These are phyloP conservation scores for Amylostereum areolatum DNA, from an alignment of 1,284 basidiomycete genomes.

Conservation along the genomic window DNA sequence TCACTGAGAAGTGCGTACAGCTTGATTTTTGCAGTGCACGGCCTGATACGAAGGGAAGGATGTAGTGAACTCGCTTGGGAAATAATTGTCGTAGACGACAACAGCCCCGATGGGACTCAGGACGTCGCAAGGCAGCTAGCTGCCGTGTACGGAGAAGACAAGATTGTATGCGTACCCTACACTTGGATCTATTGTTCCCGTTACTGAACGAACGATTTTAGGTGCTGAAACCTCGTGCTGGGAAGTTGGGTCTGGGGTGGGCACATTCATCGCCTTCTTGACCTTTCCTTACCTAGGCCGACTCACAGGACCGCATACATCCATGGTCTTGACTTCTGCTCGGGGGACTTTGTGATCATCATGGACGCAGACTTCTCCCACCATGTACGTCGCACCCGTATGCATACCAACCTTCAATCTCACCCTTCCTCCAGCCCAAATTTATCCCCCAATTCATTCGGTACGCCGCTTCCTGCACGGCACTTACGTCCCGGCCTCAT, in stretches of 20 bases:
- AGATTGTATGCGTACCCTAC: slow-evolving; percentile 45
- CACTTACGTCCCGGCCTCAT: not conserved
- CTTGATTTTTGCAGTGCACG: not conserved
- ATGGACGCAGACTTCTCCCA: slow-evolving; percentile 97
- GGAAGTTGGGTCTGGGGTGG: slow-evolving; percentile 85
- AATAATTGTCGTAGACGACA: slow-evolving; percentile 87
- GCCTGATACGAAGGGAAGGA: slow-evolving; percentile 8
- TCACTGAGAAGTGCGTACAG: slow-evolving; percentile 62
- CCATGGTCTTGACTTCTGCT: slow-evolving; percentile 82
- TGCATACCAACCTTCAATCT: not conserved
- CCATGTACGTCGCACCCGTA: slow-evolving; percentile 52
- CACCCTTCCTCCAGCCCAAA: slow-evolving; percentile 58
- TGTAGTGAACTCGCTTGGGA: slow-evolving; percentile 66
- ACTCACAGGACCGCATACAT: slow-evolving; percentile 79
- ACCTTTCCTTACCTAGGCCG: not conserved
- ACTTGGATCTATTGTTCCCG: not conserved
- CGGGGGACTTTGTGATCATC: slow-evolving; percentile 92
- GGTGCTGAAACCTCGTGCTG: slow-evolving; percentile 79
- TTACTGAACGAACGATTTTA: slow-evolving; percentile 24
- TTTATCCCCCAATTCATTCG: slow-evolving; percentile 87
- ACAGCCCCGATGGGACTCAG: slow-evolving; percentile 88
- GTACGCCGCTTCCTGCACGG: slow-evolving; percentile 29
- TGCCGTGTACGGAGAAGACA: slow-evolving; percentile 75
- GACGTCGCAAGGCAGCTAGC: slow-evolving; percentile 80
- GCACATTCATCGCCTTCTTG: slow-evolving; percentile 10